Conservation (phyloP, 345 rosid species). For the Linum tenue region DNA sequence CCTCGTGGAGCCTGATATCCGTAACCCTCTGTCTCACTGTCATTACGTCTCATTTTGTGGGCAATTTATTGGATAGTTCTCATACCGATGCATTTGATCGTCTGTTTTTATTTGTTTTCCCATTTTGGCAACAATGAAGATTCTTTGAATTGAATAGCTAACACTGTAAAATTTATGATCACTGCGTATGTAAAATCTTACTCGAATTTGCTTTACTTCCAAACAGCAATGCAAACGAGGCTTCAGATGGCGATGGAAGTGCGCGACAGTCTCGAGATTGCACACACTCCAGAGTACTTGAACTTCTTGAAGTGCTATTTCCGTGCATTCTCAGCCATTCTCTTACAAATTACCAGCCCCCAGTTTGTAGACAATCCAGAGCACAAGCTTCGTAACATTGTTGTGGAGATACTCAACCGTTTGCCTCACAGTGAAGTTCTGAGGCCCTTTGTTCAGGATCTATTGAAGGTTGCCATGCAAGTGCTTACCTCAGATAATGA, state of each 20-base stretch:
- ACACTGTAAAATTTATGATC: not conserved
- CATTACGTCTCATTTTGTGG: not conserved
- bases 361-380: conserved; percentile 76
- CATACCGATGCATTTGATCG: not conserved
- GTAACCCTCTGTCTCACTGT: conserved; percentile 25
- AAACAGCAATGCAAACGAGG: conserved; percentile 69
- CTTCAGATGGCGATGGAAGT: conserved; percentile 90
- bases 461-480: conserved; percentile 93
- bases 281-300: conserved; percentile 90
- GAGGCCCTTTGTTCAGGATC: conserved; percentile 96
- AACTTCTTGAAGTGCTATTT: conserved; percentile 93
- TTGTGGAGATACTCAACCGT: conserved; percentile 90
- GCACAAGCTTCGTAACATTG: conserved; percentile 83
- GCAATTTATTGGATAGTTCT: not conserved
- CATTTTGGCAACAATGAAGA: not conserved
- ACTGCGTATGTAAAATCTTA: not conserved
- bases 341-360: conserved; percentile 67
- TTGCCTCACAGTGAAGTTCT: conserved; percentile 96
- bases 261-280: conserved; percentile 95
- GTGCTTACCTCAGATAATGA: conserved; percentile 91
- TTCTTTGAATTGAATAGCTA: not conserved
- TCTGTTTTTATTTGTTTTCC: not conserved
- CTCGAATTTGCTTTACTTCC: conserved; percentile 4
- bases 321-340: conserved; percentile 73
- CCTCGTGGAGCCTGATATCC: conserved; percentile 68